Evolutionary conservation across 257 asterid genomes (phyloP), one percentile per base, ranked within the genome.

Genomic region (Solanum megistacrolobum): DNA sequence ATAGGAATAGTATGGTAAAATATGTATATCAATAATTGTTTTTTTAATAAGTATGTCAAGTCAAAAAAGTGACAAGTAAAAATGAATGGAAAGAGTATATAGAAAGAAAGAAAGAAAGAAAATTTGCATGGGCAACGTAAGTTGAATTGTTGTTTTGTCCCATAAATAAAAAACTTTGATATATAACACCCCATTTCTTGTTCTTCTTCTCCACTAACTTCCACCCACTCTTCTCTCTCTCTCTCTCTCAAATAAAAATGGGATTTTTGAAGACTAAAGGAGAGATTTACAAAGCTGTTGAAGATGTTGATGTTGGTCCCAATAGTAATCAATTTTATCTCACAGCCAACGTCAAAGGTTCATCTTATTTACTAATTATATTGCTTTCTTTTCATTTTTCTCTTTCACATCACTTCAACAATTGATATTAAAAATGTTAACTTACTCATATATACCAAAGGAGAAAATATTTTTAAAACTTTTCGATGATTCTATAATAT

Each of bases 321-420:
- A 52, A 89, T 34, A 95, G 97, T 79, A 89, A 92, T 29, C 94
- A 96, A 78, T 83, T 91, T 81, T 96, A 96, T 86, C 92, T 93
- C 88, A 89, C 58, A 38, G 95, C 98, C 86, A 89, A 96, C 73
- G 98, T 96, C 91, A 95, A 96, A 93, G 99, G 99, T 96, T 31
- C 10, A 36, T 31, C 65, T 20, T 27, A 4, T 5, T 4, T 41
- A 36, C 9, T 55, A 18, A 55, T 55, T 55, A 55, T 55, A 55
- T 23, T 12, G 5, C 3, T 18, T 27, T 31, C 39, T 31, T 29
- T 68, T 69, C 76, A 11, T 34, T 72, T 72, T 72, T 72, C 9
- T 34, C 43, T 65, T 65, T 58, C 12, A 58, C 12, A 21, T 16
- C 21, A 52, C 21, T 52, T 52, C 62, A 52, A 52, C 62, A 52